A percentile compares a stretch with the other conserved stretches of the same genome.
Evolutionary conservation across 1,284 basidiomycete genomes (phyloP).

Genomic region (Nidula niveotomentosa): DNA sequence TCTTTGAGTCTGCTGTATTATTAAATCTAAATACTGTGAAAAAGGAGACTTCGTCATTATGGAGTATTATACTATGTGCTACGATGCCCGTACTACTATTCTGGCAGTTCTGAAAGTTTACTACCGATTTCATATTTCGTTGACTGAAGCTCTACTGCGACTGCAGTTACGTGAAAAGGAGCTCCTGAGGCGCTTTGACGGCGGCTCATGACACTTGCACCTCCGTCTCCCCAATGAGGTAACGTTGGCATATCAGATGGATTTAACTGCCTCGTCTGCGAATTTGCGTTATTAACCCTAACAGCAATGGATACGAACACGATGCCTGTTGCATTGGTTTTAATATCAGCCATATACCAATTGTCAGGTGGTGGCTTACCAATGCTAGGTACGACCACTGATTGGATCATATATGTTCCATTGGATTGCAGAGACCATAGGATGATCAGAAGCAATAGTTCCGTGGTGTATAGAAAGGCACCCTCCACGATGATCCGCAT

Average conservation of each 20-base stretch:
- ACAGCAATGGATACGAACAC: background rate
- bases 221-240: background rate
- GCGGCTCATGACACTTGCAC: no score
- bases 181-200: no score
- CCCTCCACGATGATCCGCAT: constrained; percentile 21
- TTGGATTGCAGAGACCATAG: constrained; percentile 15
- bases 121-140: no score
- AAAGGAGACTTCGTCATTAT: no score
- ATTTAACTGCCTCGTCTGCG: background rate
- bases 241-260: background rate
- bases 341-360: background rate
- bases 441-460: constrained; percentile 18
- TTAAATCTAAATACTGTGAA: no score
- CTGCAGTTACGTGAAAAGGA: no score
- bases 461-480: constrained; percentile 21
- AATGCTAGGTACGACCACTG: constrained; percentile 16
- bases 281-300: background rate
- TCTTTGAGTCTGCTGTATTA: no score
- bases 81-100: no score
- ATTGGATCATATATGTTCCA: constrained; percentile 20
- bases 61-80: no score
- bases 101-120: no score
- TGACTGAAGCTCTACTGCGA: no score
- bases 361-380: background rate
- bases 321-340: background rate